A percentile compares a stretch with the other conserved stretches of the same genome.
Evolutionary conservation across 352 stramenopile genomes (phyloP).

Genomic region (Phytophthora meadii): DNA sequence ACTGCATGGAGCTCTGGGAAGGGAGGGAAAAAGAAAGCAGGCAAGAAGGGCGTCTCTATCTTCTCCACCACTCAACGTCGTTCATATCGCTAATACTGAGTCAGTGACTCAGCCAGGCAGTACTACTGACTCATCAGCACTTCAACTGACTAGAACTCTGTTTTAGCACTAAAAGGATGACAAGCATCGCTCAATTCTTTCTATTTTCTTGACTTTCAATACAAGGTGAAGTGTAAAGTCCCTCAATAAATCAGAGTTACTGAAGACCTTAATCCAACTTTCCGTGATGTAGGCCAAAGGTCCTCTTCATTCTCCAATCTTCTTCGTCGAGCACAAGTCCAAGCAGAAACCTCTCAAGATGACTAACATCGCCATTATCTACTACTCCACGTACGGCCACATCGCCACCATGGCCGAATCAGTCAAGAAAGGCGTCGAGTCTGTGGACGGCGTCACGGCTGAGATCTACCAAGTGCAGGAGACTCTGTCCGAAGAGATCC

Average conservation of each 20-base stretch:
- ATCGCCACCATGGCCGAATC: slow-evolving; percentile 78
- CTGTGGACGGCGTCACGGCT: slow-evolving; percentile 60
- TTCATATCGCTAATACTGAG: slow-evolving; percentile 54
- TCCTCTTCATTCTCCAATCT: slow-evolving; percentile 35
- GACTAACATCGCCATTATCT: slow-evolving; percentile 85
- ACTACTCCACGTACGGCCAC: slow-evolving; percentile 90
- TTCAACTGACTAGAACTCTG: slow-evolving; percentile 1
- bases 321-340: slow-evolving; percentile 28
- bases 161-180: slow-evolving; percentile 23
- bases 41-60: slow-evolving; percentile 76
- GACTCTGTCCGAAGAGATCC: slow-evolving; percentile 81
- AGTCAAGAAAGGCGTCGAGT: slow-evolving; percentile 80
- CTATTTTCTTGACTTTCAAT: slow-evolving; percentile 4
- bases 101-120: no score
- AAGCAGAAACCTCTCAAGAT: slow-evolving; percentile 27
- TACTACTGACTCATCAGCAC: slow-evolving; percentile 20
- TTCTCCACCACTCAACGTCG: slow-evolving; percentile 80
- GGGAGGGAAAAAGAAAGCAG: slow-evolving; percentile 64
- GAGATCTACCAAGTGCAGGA: slow-evolving; percentile 83
- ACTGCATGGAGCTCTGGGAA: slow-evolving; percentile 39
- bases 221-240: background rate
- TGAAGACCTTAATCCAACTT: background rate
- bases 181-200: slow-evolving; percentile 25
- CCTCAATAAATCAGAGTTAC: slow-evolving; percentile 9
- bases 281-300: slow-evolving; percentile 5